Percentiles rank a stretch among this genome's conserved stretches.
These are phyloP conservation scores for Phylloporus arenicola DNA, from an alignment of 768 basidiomycete species.

Conservation along the genomic window DNA sequence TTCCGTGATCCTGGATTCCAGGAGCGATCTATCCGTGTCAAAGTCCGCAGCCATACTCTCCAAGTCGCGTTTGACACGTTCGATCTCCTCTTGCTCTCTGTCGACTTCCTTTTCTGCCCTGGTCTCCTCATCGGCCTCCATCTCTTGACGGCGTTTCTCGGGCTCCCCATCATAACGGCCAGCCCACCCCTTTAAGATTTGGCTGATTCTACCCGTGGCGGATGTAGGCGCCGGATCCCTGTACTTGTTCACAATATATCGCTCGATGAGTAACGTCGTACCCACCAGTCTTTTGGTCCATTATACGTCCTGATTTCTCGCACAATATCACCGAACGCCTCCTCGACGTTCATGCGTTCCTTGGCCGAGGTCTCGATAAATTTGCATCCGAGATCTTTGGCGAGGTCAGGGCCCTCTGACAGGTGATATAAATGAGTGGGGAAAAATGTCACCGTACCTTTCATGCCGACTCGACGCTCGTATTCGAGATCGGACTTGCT, in stretches of 20 bases:
- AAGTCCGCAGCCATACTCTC: conserved; percentile 33
- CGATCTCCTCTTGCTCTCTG: conserved; percentile 39
- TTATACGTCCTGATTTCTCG: conserved; percentile 92
- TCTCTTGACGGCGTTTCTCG: conserved; percentile 39
- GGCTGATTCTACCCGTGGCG: background rate
- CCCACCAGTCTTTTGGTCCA: conserved; percentile 25
- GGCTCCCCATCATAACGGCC: conserved; percentile 45
- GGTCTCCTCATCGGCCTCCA: conserved; percentile 44
- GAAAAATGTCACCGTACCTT: conserved; percentile 47
- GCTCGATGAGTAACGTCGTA: too few relatives aligned
- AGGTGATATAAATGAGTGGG: background rate
- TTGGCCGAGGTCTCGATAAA: conserved; percentile 97
- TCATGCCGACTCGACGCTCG: conserved; percentile 92
- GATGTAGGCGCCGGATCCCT: background rate
- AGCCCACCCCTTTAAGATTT: conserved; percentile 35
- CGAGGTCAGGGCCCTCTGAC: conserved; percentile 93
- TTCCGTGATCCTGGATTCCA: conserved; percentile 23
- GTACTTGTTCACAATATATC: too few relatives aligned
- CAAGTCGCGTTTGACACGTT: conserved; percentile 36
- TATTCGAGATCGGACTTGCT: conserved; percentile 97
- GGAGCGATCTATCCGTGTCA: conserved; percentile 7
- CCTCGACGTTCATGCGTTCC: conserved; percentile 93
- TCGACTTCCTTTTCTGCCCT: conserved; percentile 37
- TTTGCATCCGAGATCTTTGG: conserved; percentile 89
- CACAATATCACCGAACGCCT: conserved; percentile 90